phyloP scores from a whole-genome alignment of 768 basidiomycete species.

The Termitomyces sp. region DNA sequence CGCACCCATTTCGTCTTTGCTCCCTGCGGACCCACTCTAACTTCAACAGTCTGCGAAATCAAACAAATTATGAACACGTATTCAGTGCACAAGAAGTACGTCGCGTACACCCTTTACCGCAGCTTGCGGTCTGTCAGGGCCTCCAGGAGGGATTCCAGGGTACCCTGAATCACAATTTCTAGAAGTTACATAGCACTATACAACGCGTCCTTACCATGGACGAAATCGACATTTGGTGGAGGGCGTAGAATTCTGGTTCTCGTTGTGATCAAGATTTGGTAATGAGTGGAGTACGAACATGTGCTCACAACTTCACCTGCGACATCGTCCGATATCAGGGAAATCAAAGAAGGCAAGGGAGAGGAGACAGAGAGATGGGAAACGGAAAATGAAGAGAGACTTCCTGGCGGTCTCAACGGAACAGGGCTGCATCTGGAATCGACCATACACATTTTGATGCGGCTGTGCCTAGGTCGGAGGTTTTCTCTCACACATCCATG shows the following conservation, averaged over 20 bases:
- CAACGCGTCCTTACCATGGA: conserved; percentile 51
- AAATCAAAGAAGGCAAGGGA: not conserved
- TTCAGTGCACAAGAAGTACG: conserved; percentile 1
- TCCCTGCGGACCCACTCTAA: conserved; percentile 67
- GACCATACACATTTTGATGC: conserved; percentile 3
- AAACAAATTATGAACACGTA: conserved; percentile 9
- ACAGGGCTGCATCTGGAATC: not conserved
- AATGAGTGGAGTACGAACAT: conserved; percentile 19
- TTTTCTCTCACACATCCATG: not conserved
- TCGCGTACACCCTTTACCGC: conserved; percentile 78
- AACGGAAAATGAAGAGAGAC: not conserved
- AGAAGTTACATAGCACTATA: not conserved
- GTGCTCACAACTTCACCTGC: conserved; percentile 39
- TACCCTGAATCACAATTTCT: conserved; percentile 44
- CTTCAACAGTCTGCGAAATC: conserved; percentile 70
- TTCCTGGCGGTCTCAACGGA: conserved; percentile 6
- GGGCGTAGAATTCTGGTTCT: conserved; percentile 67
- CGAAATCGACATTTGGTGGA: conserved; percentile 86
- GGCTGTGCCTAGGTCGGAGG: not conserved
- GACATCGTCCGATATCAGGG: conserved; percentile 26
- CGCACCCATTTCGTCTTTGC: conserved; percentile 91
- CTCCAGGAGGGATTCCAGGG: conserved; percentile 82
- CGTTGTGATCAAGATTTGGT: conserved; percentile 1
- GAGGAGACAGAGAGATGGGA: not conserved
- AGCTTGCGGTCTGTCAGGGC: conserved; percentile 73